phyloP scores from a whole-genome alignment of 2,329 filamentous ascomycete genomes.

The Pestalotiopsis sp. region DNA sequence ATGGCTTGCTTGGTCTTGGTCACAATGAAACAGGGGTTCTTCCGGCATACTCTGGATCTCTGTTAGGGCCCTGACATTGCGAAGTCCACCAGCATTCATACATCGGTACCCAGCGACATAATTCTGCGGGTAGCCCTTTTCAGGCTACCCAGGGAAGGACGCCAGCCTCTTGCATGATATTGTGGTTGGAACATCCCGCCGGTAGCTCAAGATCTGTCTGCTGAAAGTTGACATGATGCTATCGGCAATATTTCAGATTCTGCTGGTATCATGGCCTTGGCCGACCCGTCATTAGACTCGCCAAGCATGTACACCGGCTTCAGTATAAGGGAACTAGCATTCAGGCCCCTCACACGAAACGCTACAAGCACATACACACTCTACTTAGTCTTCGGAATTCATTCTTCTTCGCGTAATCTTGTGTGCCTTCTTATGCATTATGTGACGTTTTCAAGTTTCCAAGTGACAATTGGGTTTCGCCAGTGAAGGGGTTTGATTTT shows the following conservation, averaged over 20 bases:
- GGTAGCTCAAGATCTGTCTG: no score
- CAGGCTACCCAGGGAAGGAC: background rate
- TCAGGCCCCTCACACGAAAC: background rate
- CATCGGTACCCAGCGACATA: background rate
- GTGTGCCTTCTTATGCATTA: background rate
- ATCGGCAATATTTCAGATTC: no score
- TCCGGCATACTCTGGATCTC: background rate
- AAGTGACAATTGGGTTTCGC: background rate
- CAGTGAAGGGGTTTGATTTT: no score
- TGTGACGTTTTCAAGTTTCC: background rate
- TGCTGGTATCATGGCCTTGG: no score
- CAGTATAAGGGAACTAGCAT: background rate
- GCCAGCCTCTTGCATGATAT: background rate
- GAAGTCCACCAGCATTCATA: background rate
- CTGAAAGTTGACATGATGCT: no score
- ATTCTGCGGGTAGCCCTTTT: background rate
- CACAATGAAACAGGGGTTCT: background rate
- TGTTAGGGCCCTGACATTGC: background rate
- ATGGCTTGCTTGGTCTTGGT: background rate
- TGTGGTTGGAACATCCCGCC: background rate
- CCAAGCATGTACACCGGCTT: background rate
- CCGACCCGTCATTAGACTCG: background rate
- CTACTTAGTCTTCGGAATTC: background rate
- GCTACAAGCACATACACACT: background rate
- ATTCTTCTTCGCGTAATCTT: background rate